Conservation (phyloP, 2,329 filamentous ascomycete species). For the Talaromyces islandicus region DNA sequence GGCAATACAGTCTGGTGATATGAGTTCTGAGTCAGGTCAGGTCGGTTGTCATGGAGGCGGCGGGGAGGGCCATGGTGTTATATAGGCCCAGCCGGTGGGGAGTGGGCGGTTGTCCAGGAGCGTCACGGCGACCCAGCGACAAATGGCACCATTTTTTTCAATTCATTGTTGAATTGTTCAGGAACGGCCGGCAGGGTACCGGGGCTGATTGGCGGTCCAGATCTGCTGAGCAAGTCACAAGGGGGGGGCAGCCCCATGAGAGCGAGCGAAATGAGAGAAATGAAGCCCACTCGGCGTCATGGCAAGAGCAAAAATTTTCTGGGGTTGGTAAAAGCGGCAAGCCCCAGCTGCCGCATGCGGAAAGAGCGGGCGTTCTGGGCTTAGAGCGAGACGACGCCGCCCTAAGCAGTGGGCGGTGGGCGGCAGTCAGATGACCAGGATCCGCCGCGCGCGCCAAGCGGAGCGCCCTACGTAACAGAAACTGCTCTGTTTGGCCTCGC, state of each 20-base stretch:
- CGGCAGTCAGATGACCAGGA: conserved; percentile 27
- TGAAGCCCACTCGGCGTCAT: not conserved
- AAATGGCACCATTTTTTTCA: conserved; percentile 5
- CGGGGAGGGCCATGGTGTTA: conserved; percentile 1
- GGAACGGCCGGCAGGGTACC: not conserved
- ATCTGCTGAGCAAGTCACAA: not conserved
- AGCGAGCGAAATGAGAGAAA: not conserved
- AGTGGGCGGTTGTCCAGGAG: not conserved
- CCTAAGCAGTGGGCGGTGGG: conserved; percentile 9
- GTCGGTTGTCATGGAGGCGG: not conserved
- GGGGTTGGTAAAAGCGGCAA: not conserved
- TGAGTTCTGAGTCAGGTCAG: not conserved
- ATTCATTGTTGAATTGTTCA: not conserved
- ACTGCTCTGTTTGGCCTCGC: conserved; percentile 19
- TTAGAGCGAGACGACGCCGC: conserved; percentile 11
- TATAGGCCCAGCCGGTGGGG: not conserved
- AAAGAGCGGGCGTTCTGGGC: not conserved
- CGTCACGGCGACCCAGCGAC: not conserved
- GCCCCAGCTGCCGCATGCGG: not conserved
- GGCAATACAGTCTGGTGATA: not conserved
- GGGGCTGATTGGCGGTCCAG: not conserved
- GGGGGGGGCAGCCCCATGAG: not conserved
- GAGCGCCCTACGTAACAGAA: conserved; percentile 33
- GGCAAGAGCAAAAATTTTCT: not conserved
- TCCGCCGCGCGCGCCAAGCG: conserved; percentile 4